Conservation (phyloP, 2,329 filamentous ascomycete species). For the Macrophomina pseudophaseolina region DNA sequence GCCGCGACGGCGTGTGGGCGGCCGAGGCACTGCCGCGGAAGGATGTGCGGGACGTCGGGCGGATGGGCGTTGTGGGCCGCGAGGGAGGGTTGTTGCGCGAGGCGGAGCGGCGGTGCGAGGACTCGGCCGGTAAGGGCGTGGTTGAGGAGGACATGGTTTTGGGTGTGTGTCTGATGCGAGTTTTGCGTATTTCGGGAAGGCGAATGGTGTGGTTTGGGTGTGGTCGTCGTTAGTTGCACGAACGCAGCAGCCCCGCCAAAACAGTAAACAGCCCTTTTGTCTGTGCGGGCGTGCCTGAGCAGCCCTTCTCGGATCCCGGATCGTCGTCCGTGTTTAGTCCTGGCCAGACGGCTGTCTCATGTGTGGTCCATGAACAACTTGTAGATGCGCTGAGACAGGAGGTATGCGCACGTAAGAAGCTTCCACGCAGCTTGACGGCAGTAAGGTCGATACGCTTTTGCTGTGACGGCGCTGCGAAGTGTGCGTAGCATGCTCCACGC, state of each 20-base stretch:
- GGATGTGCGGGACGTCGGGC: conserved; percentile 86
- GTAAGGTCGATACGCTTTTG: background rate
- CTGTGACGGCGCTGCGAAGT: background rate
- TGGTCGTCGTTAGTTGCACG: background rate
- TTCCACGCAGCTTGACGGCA: background rate
- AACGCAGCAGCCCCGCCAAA: background rate
- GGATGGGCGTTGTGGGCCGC: conserved; percentile 88
- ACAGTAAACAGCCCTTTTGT: background rate
- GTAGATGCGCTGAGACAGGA: background rate
- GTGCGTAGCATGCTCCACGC: background rate
- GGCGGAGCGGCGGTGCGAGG: conserved; percentile 52
- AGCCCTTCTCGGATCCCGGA: conserved; percentile 16
- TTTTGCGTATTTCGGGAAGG: background rate
- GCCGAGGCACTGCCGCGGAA: conserved; percentile 69
- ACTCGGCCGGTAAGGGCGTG: conserved; percentile 27
- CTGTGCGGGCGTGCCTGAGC: background rate
- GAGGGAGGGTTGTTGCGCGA: conserved; percentile 66
- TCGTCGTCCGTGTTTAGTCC: background rate
- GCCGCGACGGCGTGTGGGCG: conserved; percentile 30
- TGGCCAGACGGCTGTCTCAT: background rate
- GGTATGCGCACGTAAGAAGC: background rate
- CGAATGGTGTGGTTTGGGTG: background rate
- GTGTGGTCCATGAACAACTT: background rate
- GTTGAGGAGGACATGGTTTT: conserved; percentile 31
- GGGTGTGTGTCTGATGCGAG: background rate